Evolutionary conservation across 1,284 basidiomycete species (phyloP).

Genomic region (Apiotrichum gracile): DNA sequence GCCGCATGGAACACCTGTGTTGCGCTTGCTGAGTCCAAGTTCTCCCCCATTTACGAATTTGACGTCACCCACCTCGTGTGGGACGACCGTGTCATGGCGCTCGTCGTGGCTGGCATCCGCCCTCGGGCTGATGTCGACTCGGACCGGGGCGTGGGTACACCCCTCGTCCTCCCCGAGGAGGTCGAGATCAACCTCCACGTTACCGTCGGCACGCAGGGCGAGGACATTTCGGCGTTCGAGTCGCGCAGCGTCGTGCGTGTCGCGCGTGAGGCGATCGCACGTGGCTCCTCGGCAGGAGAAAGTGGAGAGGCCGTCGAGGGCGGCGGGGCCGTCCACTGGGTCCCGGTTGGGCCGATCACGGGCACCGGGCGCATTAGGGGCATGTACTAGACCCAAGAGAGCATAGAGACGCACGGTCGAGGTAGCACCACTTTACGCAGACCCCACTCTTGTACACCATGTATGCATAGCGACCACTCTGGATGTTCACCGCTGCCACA

Average conservation of each 20-base stretch:
- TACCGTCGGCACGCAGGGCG: slow-evolving; percentile 71
- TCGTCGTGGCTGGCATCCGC: slow-evolving; percentile 58
- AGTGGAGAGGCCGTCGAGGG: slow-evolving; percentile 27
- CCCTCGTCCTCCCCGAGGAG: slow-evolving; percentile 50
- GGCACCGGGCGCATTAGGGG: slow-evolving; percentile 30
- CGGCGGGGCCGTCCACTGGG: slow-evolving; percentile 31
- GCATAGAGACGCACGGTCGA: background rate
- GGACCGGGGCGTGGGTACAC: slow-evolving; percentile 5
- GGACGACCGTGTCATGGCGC: slow-evolving; percentile 73
- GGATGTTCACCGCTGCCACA: background rate
- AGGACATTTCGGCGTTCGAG: slow-evolving; percentile 62
- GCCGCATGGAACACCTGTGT: slow-evolving; percentile 63
- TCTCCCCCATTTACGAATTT: slow-evolving; percentile 58
- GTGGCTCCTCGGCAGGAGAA: slow-evolving; percentile 20
- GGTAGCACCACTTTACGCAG: background rate
- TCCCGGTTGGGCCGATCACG: slow-evolving; percentile 17
- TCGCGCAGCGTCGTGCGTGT: slow-evolving; percentile 29
- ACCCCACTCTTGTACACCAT: background rate
- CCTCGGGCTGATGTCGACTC: slow-evolving; percentile 33
- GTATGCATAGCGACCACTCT: background rate
- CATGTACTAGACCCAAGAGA: slow-evolving; percentile 32
- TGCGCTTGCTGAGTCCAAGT: slow-evolving; percentile 49
- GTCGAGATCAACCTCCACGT: slow-evolving; percentile 64
- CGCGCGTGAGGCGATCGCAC: slow-evolving; percentile 24
- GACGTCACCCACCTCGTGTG: slow-evolving; percentile 63